phyloP scores from a whole-genome alignment of 2,329 filamentous ascomycete species.

The Cladosporium sp. region DNA sequence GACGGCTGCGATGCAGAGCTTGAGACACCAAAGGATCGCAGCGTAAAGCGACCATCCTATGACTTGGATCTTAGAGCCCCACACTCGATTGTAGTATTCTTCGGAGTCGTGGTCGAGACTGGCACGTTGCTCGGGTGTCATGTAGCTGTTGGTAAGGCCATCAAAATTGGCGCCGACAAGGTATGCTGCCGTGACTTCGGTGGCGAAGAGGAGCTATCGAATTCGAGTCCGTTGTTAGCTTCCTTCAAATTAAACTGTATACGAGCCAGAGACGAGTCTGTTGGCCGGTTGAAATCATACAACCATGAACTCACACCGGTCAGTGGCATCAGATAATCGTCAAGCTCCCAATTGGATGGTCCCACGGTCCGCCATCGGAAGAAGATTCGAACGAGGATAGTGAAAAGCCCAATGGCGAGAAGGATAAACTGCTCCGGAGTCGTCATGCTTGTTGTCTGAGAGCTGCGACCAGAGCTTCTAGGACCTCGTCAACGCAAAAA shows the following conservation, averaged over 20 bases:
- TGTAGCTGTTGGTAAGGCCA: slow-evolving; percentile 12
- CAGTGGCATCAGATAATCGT: slow-evolving; percentile 12
- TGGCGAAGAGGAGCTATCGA: neutral
- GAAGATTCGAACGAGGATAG: slow-evolving; percentile 5
- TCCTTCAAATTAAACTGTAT: neutral
- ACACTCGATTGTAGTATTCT: slow-evolving; percentile 4
- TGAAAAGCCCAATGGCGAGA: slow-evolving; percentile 9
- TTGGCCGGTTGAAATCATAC: neutral
- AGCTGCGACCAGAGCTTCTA: neutral
- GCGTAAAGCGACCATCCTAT: slow-evolving; percentile 12
- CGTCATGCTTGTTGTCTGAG: neutral
- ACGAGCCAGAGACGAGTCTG: neutral
- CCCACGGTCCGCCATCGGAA: slow-evolving; percentile 9
- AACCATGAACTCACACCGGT: slow-evolving; percentile 1
- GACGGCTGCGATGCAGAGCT: slow-evolving; percentile 3
- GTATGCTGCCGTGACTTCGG: slow-evolving; percentile 8
- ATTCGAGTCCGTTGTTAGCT: neutral
- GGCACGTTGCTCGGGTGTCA: slow-evolving; percentile 7
- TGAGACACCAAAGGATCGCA: slow-evolving; percentile 9
- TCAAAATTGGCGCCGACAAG: slow-evolving; percentile 6
- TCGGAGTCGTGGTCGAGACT: neutral
- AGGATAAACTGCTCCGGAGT: slow-evolving; percentile 6
- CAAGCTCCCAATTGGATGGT: slow-evolving; percentile 5
- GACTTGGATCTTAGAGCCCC: slow-evolving; percentile 11
- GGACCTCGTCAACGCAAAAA: neutral